Evolutionary conservation across 257 asterid genomes (phyloP).

Genomic region (Leonotis leonurus): DNA sequence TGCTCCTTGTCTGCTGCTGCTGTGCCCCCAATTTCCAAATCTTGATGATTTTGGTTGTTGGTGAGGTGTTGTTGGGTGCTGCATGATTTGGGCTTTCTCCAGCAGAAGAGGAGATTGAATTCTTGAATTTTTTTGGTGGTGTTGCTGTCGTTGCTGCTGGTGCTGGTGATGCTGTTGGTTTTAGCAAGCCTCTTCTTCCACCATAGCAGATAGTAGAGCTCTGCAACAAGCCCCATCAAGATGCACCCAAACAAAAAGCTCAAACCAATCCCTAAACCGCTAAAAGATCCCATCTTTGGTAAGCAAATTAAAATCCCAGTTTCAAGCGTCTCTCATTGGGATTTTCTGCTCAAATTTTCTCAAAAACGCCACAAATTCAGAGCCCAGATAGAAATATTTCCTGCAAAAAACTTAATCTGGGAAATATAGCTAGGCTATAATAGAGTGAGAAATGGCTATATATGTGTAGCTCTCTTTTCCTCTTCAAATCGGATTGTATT

Average conservation of each 20-base stretch:
- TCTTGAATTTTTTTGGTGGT: conserved; percentile 30
- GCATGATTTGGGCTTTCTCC: conserved; percentile 41
- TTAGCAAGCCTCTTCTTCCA: conserved; percentile 51
- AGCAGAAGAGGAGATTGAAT: conserved; percentile 36
- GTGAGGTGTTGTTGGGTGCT: conserved; percentile 24
- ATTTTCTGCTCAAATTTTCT: not conserved
- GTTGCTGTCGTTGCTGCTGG: not conserved
- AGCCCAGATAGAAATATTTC: conserved; percentile 8
- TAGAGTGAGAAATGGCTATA: no score
- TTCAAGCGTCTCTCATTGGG: conserved; percentile 18
- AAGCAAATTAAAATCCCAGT: not conserved
- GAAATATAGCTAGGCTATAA: no score
- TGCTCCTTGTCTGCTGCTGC: conserved; percentile 23
- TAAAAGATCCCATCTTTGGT: conserved; percentile 63
- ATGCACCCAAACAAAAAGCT: conserved; percentile 72
- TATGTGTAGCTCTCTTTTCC: no score
- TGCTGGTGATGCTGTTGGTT: not conserved
- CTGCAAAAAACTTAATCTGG: no score
- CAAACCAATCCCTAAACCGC: conserved; percentile 75
- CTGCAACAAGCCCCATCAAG: conserved; percentile 74
- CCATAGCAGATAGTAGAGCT: conserved; percentile 69
- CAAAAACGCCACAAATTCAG: not conserved
- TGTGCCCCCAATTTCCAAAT: conserved; percentile 43
- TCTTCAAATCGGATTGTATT: no score
- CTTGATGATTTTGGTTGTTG: conserved; percentile 23